Conservation (phyloP, 805 yeast genomes). For the Myxozyma lipomycoides region DNA sequence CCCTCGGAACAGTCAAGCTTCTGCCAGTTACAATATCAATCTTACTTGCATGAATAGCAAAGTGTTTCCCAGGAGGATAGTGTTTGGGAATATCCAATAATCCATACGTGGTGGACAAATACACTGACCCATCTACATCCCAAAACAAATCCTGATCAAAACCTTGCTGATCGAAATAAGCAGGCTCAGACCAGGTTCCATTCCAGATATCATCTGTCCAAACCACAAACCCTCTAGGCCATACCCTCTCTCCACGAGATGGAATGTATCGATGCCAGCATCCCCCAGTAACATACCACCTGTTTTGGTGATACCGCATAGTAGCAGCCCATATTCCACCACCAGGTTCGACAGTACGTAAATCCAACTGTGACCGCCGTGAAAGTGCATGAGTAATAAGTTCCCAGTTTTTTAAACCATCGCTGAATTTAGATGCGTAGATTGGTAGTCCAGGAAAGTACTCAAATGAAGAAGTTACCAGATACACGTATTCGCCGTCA, state of each 20-base stretch:
- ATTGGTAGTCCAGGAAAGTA: conserved; percentile 8
- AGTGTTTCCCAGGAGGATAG: conserved; percentile 9
- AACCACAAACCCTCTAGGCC: conserved; percentile 11
- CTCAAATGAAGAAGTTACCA: conserved; percentile 4
- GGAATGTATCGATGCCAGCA: conserved; percentile 12
- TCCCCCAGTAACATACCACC: conserved; percentile 6
- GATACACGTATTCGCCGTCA: conserved; percentile 2
- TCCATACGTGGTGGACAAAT: conserved; percentile 7
- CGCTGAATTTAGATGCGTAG: not conserved
- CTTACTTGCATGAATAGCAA: conserved; percentile 8
- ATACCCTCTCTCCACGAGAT: not conserved
- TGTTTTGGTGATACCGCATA: conserved; percentile 2
- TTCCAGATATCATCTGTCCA: conserved; percentile 12
- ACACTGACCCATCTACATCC: conserved; percentile 4
- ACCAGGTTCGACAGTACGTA: conserved; percentile 11
- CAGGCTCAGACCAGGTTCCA: conserved; percentile 7
- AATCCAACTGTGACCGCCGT: conserved; percentile 2
- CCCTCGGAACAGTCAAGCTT: conserved; percentile 1
- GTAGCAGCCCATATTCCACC: conserved; percentile 14
- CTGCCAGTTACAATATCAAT: conserved; percentile 6
- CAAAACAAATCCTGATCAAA: conserved; percentile 10
- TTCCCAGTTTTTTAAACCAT: not conserved
- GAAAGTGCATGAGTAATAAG: conserved; percentile 3
- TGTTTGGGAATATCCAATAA: not conserved
- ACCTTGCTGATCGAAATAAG: conserved; percentile 7